Percentiles rank a stretch among this genome's conserved stretches.
Conservation (phyloP, 2,329 filamentous ascomycete genomes). For the Aspergillus ruber region DNA sequence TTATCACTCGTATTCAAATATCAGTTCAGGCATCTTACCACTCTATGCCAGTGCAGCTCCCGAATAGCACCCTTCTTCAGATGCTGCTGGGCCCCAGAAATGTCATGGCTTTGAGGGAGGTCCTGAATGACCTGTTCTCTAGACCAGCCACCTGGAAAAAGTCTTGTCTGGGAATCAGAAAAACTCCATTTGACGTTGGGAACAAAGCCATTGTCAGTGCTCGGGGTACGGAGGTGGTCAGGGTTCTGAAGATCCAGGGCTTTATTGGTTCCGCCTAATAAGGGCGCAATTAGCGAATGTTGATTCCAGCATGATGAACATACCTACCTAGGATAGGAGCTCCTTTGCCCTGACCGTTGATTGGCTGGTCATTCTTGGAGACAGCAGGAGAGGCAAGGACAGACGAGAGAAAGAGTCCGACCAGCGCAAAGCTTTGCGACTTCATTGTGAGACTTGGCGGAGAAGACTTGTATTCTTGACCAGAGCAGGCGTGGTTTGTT, state of each 20-base stretch:
- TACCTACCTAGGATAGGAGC: slow-evolving; percentile 51
- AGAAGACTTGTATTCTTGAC: neutral
- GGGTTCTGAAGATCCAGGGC: slow-evolving; percentile 58
- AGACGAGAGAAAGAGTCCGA: slow-evolving; percentile 12
- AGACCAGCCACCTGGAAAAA: slow-evolving; percentile 60
- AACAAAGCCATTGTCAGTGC: slow-evolving; percentile 58
- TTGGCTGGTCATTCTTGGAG: slow-evolving; percentile 51
- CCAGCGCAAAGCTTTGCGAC: neutral
- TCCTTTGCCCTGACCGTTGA: slow-evolving; percentile 52
- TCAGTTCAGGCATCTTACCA: slow-evolving; percentile 40
- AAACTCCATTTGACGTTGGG: slow-evolving; percentile 66
- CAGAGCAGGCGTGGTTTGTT: neutral
- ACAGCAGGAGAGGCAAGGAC: slow-evolving; percentile 14
- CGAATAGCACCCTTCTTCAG: slow-evolving; percentile 59
- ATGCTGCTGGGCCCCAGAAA: slow-evolving; percentile 63
- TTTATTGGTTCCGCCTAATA: slow-evolving; percentile 57
- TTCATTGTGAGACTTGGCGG: neutral
- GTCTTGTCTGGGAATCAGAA: slow-evolving; percentile 58
- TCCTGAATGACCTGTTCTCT: slow-evolving; percentile 63
- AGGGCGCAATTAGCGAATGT: slow-evolving; percentile 2
- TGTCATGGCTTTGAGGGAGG: slow-evolving; percentile 58
- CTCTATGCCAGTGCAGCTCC: slow-evolving; percentile 62
- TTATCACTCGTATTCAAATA: neutral
- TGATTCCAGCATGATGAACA: neutral
- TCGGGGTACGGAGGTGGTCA: slow-evolving; percentile 55